Percentiles rank a stretch among this genome's conserved stretches.
Conservation (phyloP, 768 basidiomycete genomes). For the Russula sp. region DNA sequence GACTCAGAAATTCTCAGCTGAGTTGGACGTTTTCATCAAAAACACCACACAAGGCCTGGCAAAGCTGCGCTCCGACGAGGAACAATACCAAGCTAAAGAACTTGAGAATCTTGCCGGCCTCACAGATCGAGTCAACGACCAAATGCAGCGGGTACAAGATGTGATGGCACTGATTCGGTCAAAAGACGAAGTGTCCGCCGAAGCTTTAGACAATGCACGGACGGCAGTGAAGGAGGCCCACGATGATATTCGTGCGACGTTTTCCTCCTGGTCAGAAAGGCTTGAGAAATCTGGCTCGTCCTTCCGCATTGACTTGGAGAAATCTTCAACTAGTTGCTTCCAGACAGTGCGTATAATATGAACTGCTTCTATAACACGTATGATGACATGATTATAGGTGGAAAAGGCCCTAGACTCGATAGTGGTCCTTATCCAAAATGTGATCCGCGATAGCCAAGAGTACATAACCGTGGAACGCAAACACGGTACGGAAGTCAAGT, state of each 20-base stretch:
- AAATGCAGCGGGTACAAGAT: constrained; percentile 47
- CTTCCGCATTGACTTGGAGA: constrained; percentile 41
- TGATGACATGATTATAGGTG: constrained; percentile 28
- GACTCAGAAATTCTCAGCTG: constrained; percentile 44
- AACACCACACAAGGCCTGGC: constrained; percentile 45
- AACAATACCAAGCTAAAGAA: constrained; percentile 50
- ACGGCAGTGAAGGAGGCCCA: constrained; percentile 45
- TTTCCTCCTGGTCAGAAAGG: constrained; percentile 47
- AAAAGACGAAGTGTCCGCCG: constrained; percentile 48
- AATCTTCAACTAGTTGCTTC: constrained; percentile 39
- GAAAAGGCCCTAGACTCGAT: constrained; percentile 55
- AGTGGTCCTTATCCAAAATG: constrained; percentile 49
- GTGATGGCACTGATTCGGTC: constrained; percentile 46
- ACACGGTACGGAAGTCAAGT: constrained; percentile 42
- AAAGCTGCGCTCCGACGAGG: constrained; percentile 49
- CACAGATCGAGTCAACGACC: constrained; percentile 48
- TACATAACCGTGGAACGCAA: constrained; percentile 52
- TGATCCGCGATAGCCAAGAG: constrained; percentile 49
- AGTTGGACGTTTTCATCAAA: constrained; percentile 56
- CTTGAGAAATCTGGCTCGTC: constrained; percentile 43
- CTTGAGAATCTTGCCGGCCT: constrained; percentile 43
- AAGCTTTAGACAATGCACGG: constrained; percentile 44
- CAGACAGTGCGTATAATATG: constrained; percentile 30
- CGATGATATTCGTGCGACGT: constrained; percentile 44
- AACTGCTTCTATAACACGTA: neutral